phyloP scores from a whole-genome alignment of 768 basidiomycete species.

The Xerocomellus chrysenteron region DNA sequence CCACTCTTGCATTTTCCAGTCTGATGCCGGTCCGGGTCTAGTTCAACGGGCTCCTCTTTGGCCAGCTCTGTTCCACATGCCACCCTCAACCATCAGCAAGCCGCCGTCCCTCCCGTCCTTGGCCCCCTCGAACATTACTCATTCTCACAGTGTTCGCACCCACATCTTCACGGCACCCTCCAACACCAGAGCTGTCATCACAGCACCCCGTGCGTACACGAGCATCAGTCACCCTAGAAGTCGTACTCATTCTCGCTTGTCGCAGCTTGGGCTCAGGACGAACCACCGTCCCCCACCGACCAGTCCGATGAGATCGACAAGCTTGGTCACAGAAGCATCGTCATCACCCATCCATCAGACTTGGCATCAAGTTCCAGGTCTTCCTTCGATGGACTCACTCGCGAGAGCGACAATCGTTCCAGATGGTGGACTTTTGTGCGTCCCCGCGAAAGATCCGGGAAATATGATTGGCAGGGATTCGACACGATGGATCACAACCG shows the following conservation, averaged over 20 bases:
- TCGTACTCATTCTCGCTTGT: slow-evolving; percentile 5
- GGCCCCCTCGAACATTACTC: slow-evolving; percentile 28
- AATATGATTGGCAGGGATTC: slow-evolving; percentile 3
- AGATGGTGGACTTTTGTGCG: slow-evolving; percentile 78
- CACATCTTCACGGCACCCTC: slow-evolving; percentile 34
- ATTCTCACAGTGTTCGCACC: slow-evolving; percentile 30
- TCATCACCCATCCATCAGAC: slow-evolving; percentile 50
- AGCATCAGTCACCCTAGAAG: background rate
- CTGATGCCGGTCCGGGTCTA: too few relatives aligned
- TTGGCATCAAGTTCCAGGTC: slow-evolving; percentile 50
- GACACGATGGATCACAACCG: background rate
- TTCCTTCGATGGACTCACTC: slow-evolving; percentile 33
- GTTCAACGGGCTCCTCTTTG: background rate
- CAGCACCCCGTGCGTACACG: slow-evolving; percentile 61
- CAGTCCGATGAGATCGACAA: slow-evolving; percentile 37
- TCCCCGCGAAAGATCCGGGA: slow-evolving; percentile 41
- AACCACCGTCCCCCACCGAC: slow-evolving; percentile 71
- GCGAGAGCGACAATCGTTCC: slow-evolving; percentile 37
- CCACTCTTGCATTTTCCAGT: too few relatives aligned
- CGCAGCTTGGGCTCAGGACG: slow-evolving; percentile 81
- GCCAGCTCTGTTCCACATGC: slow-evolving; percentile 10
- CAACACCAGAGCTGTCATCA: slow-evolving; percentile 56
- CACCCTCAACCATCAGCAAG: slow-evolving; percentile 17
- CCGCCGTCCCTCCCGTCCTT: slow-evolving; percentile 24
- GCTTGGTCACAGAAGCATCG: slow-evolving; percentile 30